phyloP scores from a whole-genome alignment of 305 asterid species.

The Withania somnifera region DNA sequence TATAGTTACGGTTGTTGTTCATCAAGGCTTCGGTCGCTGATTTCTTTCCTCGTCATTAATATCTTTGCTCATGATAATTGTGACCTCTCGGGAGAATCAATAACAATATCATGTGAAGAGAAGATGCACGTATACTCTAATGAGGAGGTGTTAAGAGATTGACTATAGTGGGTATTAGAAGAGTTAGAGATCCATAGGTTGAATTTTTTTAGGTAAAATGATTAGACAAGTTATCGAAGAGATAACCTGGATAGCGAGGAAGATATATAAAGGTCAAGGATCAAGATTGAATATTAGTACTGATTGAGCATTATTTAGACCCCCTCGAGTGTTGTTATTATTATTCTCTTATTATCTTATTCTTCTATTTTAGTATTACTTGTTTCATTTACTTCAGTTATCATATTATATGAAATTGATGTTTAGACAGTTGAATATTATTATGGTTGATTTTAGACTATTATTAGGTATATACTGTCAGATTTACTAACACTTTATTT shows the following conservation, averaged over 20 bases:
- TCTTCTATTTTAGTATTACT: neutral
- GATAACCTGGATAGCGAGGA: neutral
- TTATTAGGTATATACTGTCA: neutral
- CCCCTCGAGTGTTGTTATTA: neutral
- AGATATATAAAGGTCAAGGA: neutral
- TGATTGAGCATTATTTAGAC: neutral
- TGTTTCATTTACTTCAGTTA: neutral
- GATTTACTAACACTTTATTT: too few species aligned
- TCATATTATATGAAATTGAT: neutral
- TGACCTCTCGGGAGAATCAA: too few species aligned
- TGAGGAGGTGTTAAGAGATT: neutral
- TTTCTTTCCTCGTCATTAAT: too few species aligned
- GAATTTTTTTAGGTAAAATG: neutral
- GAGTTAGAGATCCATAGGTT: neutral
- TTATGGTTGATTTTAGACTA: neutral
- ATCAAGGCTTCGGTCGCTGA: too few species aligned
- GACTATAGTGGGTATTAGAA: neutral
- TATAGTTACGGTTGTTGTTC: too few species aligned
- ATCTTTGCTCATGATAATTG: too few species aligned
- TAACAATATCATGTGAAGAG: too few species aligned
- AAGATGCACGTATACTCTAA: too few species aligned
- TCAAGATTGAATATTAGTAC: neutral
- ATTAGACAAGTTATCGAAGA: neutral
- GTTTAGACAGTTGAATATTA: neutral
- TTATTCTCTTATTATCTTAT: neutral